phyloP scores from a whole-genome alignment of 495 filamentous ascomycete species.

The Wilcoxina mikolae region DNA sequence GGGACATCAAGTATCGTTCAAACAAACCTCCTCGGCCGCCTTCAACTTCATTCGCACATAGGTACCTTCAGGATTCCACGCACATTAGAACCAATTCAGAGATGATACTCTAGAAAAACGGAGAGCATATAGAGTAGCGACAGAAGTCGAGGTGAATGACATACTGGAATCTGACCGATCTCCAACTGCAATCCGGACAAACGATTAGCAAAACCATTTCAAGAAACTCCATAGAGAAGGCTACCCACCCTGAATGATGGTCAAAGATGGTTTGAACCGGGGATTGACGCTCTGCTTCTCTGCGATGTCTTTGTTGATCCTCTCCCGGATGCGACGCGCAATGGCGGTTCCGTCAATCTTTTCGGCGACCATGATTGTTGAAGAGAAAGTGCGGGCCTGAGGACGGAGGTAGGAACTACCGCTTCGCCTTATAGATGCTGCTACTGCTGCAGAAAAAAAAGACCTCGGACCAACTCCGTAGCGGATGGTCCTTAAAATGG shows the following conservation, averaged over 20 bases:
- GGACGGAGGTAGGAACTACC: not conserved
- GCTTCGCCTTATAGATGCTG: slow-evolving; percentile 1
- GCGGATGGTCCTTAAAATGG: slow-evolving; percentile 21
- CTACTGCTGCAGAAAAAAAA: not conserved
- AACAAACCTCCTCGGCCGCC: slow-evolving; percentile 71
- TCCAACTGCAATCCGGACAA: slow-evolving; percentile 45
- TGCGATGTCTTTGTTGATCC: slow-evolving; percentile 61
- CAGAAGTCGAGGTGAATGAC: slow-evolving; percentile 25
- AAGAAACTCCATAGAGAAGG: not conserved
- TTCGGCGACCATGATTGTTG: slow-evolving; percentile 56
- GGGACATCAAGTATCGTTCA: slow-evolving; percentile 7
- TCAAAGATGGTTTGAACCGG: slow-evolving; percentile 71
- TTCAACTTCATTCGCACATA: slow-evolving; percentile 99
- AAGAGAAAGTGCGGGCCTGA: slow-evolving; percentile 32
- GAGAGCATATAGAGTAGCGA: not conserved
- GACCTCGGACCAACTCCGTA: slow-evolving; percentile 16
- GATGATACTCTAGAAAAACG: not conserved
- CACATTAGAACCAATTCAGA: slow-evolving; percentile 8
- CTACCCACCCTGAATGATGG: slow-evolving; percentile 75
- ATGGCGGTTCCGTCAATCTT: slow-evolving; percentile 95
- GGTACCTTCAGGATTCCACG: slow-evolving; percentile 44
- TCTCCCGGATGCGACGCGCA: slow-evolving; percentile 73
- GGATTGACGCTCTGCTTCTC: slow-evolving; percentile 66
- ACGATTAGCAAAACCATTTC: slow-evolving; percentile 3
- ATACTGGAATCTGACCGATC: slow-evolving; percentile 83